Conservation (phyloP, 352 stramenopile genomes). For the Globisporangium cystogenes region DNA sequence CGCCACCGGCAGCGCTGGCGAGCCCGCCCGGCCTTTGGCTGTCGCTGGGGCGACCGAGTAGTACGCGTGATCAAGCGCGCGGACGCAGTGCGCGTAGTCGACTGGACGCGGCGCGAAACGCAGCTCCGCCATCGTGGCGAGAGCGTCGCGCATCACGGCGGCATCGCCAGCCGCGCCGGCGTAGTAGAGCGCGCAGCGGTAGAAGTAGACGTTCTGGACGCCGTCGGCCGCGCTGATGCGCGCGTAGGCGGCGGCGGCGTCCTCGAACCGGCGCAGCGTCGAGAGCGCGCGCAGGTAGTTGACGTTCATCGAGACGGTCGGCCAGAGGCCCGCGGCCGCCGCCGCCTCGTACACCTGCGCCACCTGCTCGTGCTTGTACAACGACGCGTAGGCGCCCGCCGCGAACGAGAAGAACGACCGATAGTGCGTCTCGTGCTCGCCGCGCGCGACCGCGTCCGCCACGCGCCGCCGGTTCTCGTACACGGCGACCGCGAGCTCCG, state of each 20-base stretch:
- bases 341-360: slow-evolving; percentile 8
- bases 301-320: slow-evolving; percentile 13
- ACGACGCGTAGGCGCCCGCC: slow-evolving; percentile 9
- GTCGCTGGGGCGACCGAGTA: not conserved
- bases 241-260: slow-evolving; percentile 1
- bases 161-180: not conserved
- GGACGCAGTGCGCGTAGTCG: slow-evolving; percentile 8
- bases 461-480: slow-evolving; percentile 11
- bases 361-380: slow-evolving; percentile 6
- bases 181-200: slow-evolving; percentile 12
- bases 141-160: not conserved
- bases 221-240: slow-evolving; percentile 6
- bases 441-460: not conserved
- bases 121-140: slow-evolving; percentile 6
- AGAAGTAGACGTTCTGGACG: slow-evolving; percentile 16
- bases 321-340: slow-evolving; percentile 2
- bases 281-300: slow-evolving; percentile 14
- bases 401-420: slow-evolving; percentile 15
- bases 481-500: slow-evolving; percentile 9
- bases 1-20: not conserved
- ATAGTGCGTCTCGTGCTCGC: slow-evolving; percentile 9
- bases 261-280: slow-evolving; percentile 3
- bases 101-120: slow-evolving; percentile 6
- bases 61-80: slow-evolving; percentile 8
- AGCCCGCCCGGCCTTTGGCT: not conserved